Base-by-base conservation (phyloP, 768 basidiomycete genomes). In the Collybia sp. region DNA sequence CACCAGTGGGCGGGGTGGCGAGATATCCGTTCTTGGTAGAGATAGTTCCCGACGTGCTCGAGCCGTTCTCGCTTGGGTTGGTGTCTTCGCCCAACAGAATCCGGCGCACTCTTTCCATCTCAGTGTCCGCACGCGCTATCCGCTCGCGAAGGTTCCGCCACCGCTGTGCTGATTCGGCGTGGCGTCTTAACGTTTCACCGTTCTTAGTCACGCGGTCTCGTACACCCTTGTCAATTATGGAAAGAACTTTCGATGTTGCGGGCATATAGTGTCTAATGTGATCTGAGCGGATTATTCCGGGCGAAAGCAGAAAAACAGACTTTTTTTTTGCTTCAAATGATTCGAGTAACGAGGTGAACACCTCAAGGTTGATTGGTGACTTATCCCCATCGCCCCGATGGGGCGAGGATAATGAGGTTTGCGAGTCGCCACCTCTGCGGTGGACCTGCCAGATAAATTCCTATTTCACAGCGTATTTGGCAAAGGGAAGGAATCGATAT, bases 181-280 rank as follows among this genome's bases (percentile, higher is more conserved):
- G 90, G 54, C 92, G 74, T 49, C 94, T 77, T 41, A 98, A 67
- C 30, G 92, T 92, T 68, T 97, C 95, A 1, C 95, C 95, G 52
- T 97, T 98, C 77, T 93, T 94, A 16, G 94, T 97, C 5, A 93
- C 85, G 45, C 94, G 82, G 52, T 96, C 93, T 46, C 82, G 80
- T 20, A 97, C 88, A 18, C 93, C 93, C 64, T 92, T 96, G 62
- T 93, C 92, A 56, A 98, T 87, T 55, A 96, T 93, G 18, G 87
- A 82, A 18, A 98, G 75, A 40, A 95, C 93, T 59, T 95, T 93
- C 6, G 83, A 86, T 3, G 89, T 89, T 32, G 93, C 92, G 1
- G 95, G 96, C 69, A 92, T 83, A 61, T 98, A 98, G 62, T 96
- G 93, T 59, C 92, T 94, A 56, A 39, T 30, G 43, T 41, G 43